Conservation (phyloP, 164 flowering plant genomes). For the Vitis vinifera region DNA sequence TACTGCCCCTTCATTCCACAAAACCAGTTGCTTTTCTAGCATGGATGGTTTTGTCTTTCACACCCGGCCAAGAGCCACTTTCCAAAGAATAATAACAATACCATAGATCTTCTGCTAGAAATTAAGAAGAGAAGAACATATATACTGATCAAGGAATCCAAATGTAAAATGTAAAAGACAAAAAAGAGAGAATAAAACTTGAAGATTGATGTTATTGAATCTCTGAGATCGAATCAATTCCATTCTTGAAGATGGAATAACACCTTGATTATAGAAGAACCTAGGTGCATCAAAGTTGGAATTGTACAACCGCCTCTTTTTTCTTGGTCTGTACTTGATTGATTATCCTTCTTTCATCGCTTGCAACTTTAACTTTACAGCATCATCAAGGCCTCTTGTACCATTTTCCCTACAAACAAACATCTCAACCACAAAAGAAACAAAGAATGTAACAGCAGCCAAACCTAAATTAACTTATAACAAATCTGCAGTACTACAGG, state of each 20-base stretch:
- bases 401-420: background rate
- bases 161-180: no score
- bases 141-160: background rate
- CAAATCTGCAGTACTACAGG: constrained; percentile 2
- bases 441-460: background rate
- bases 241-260: constrained; percentile 1
- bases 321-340: background rate
- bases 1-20: background rate
- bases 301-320: background rate
- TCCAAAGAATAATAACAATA: no score
- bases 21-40: no score
- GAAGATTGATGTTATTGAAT: no score
- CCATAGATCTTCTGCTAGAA: no score
- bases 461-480: no score
- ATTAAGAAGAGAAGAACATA: background rate
- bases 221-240: constrained; percentile 4
- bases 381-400: no score
- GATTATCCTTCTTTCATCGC: background rate
- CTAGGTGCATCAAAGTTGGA: constrained; percentile 1
- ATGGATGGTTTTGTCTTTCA: no score
- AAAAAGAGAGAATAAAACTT: no score
- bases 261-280: constrained; percentile 20
- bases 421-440: background rate
- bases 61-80: no score
- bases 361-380: constrained; percentile 12